A percentile compares a stretch with the other conserved stretches of the same genome.
These are phyloP conservation scores for Russula vinacea DNA, from an alignment of 768 basidiomycete species.

Conservation along the genomic window DNA sequence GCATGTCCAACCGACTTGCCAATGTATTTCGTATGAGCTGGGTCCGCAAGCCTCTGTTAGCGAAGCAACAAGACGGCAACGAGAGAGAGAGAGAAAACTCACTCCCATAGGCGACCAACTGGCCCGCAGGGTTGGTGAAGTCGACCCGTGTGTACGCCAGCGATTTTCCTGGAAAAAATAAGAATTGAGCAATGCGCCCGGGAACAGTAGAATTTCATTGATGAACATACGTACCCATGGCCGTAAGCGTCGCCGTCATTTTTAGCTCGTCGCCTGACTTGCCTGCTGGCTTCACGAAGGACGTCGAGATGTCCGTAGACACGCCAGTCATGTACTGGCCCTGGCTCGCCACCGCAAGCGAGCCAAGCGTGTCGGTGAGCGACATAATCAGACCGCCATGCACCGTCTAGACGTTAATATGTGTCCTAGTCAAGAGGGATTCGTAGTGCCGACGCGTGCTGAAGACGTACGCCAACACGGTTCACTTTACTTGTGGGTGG, in stretches of 20 bases:
- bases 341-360: constrained; percentile 75
- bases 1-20: constrained; percentile 57
- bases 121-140: constrained; percentile 61
- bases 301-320: constrained; percentile 74
- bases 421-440: constrained; percentile 10
- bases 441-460: constrained; percentile 32
- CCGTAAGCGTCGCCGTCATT: constrained; percentile 62
- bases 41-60: constrained; percentile 16
- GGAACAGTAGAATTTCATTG: not conserved
- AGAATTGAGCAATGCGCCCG: not conserved
- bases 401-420: constrained; percentile 44
- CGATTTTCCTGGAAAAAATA: constrained; percentile 56
- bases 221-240: constrained; percentile 58
- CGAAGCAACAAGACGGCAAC: constrained; percentile 3
- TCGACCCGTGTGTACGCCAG: constrained; percentile 81
- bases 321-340: constrained; percentile 88
- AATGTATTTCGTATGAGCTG: constrained; percentile 85
- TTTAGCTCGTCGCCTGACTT: constrained; percentile 61
- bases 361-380: constrained; percentile 80
- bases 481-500: constrained; percentile 56
- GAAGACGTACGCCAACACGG: constrained; percentile 61
- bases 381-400: constrained; percentile 82
- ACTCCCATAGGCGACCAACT: constrained; percentile 82
- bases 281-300: constrained; percentile 78
- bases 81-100: constrained; percentile 36